phyloP scores from a whole-genome alignment of 768 basidiomycete species.

The Termitomyces sp. region DNA sequence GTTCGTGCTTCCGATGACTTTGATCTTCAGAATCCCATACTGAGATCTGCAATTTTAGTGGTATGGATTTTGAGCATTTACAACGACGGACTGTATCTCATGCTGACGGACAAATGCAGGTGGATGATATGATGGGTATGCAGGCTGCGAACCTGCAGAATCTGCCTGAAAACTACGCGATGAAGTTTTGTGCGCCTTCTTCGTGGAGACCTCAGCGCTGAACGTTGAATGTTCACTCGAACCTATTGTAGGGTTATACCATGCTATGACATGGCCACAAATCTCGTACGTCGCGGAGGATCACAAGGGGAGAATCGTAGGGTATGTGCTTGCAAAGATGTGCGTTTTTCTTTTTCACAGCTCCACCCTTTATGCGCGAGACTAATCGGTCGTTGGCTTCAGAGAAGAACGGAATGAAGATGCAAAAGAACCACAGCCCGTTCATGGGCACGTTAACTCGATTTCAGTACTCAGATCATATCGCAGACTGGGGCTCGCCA shows the following conservation, averaged over 20 bases:
- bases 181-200: constrained; percentile 61
- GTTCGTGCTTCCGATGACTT: constrained; percentile 7
- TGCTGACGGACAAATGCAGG: constrained; percentile 33
- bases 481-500: constrained; percentile 86
- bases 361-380: not conserved
- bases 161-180: constrained; percentile 86
- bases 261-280: constrained; percentile 88
- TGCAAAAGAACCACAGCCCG: constrained; percentile 13
- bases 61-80: not conserved
- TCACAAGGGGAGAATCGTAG: constrained; percentile 82
- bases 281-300: constrained; percentile 93
- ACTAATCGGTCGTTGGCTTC: constrained; percentile 22
- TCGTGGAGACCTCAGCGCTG: not conserved
- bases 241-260: constrained; percentile 68
- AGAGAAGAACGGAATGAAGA: constrained; percentile 53
- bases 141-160: constrained; percentile 93
- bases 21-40: not conserved
- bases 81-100: not conserved
- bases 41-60: not conserved
- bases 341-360: constrained; percentile 28
- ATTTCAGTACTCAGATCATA: constrained; percentile 92
- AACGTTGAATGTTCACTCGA: not conserved
- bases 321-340: constrained; percentile 97
- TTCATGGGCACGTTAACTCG: constrained; percentile 92
- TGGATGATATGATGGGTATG: constrained; percentile 88